Base-by-base conservation (phyloP, 371 early-diverging fungal genomes). In the Mycotypha africana region DNA sequence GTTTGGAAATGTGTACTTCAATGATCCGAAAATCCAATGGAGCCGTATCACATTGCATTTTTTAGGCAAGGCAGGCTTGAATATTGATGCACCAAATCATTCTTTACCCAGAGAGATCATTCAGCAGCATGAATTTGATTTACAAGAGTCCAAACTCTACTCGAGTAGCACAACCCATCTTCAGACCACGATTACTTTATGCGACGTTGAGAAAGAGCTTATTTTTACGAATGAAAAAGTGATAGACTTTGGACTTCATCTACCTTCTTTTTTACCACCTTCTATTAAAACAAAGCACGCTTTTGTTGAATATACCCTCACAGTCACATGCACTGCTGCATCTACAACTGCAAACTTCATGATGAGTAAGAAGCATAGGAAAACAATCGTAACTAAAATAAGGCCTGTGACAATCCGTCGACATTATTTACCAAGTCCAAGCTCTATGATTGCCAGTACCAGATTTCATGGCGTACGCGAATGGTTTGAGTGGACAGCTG, bases 401-500 rank as follows among this genome's bases (percentile, higher is more conserved):
- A n/a, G n/a, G n/a, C 45, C 49, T 12, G 66, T 70, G 10, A 44
- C 51, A 1, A 49, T 70, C 16, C 45, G 51, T 16, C 45, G 70
- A n/a, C 70, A 70, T 35, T 70, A 70, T 47, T 45, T 70, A 14
- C 70, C 70, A 1, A 61, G 62, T 25, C 57, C 66, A 9, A 60
- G 58, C n/a, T 63, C 62, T 10, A 38, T 70, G 36, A 65, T 70
- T n/a, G 66, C 70, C 16, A 63, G 65, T 21, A 36, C 58, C 3
- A 56, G 56, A 20, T 49, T 57, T 11, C 41, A 62, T 25, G 63
- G 60, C 15, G 56, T 58, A 0, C 36, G 56, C 5, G 60, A 65
- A 15, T 70, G 70, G 70, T 70, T 70, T 38, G 70, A 65, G 33
- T 70, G 66, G 61, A 54, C 56, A 11, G 56, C 56, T 12, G 70